Conservation (phyloP, 768 basidiomycete genomes). For the Pleurotus citrinopileatus region DNA sequence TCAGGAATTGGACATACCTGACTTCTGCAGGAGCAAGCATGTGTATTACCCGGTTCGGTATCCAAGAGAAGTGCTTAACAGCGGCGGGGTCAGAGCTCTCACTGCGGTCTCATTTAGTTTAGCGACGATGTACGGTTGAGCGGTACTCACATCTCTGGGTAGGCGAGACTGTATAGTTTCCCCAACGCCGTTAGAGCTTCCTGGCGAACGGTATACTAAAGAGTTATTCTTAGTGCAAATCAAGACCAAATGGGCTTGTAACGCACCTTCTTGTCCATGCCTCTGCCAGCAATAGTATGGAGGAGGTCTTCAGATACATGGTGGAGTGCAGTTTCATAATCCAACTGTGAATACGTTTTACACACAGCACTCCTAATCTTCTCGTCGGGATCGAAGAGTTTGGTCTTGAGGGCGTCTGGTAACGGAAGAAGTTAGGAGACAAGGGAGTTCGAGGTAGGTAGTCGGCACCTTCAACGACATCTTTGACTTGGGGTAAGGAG, state of each 20-base stretch:
- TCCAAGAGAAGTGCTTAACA: conserved; percentile 86
- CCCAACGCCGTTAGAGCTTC: conserved; percentile 80
- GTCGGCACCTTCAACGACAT: conserved; percentile 67
- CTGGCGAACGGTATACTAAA: conserved; percentile 56
- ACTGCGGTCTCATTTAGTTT: conserved; percentile 40
- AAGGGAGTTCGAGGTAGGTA: neutral
- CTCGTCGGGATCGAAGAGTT: conserved; percentile 87
- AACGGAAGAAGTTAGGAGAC: neutral
- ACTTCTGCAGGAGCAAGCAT: conserved; percentile 54
- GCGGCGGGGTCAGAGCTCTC: conserved; percentile 77
- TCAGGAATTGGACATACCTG: conserved; percentile 38
- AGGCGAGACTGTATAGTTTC: conserved; percentile 77
- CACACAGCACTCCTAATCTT: conserved; percentile 85
- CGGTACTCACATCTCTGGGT: conserved; percentile 79
- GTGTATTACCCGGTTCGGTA: conserved; percentile 72
- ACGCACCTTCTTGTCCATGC: conserved; percentile 82
- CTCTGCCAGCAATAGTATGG: conserved; percentile 62
- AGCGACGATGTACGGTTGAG: neutral
- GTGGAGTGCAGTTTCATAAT: conserved; percentile 89
- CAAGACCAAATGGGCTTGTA: neutral
- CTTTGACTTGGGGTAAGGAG: conserved; percentile 64
- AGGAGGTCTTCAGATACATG: conserved; percentile 68
- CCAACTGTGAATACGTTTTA: conserved; percentile 75
- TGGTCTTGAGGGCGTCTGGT: conserved; percentile 56
- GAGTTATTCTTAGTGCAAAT: neutral